phyloP scores from a whole-genome alignment of 768 basidiomycete genomes.

The Kwoniella sp. region DNA sequence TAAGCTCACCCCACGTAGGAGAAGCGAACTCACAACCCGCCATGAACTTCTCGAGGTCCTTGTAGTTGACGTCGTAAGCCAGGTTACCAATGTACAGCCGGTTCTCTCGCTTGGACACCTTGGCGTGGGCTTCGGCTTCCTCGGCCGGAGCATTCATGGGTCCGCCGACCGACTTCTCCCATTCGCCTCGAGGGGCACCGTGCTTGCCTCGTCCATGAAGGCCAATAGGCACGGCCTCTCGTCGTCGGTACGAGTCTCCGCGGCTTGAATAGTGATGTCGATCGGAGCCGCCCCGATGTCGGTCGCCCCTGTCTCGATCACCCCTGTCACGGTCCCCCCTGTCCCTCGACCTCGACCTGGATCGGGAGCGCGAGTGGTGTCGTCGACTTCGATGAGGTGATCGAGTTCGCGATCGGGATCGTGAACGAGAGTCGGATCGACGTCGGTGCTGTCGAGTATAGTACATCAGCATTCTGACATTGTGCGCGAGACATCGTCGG shows the following conservation, averaged over 20 bases:
- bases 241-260: background rate
- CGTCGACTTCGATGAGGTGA: conserved; percentile 25
- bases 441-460: conserved; percentile 21
- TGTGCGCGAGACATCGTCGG: background rate
- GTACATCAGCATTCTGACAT: background rate
- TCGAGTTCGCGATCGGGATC: conserved; percentile 48
- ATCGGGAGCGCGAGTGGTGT: conserved; percentile 55
- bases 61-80: conserved; percentile 97
- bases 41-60: conserved; percentile 99
- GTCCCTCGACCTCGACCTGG: conserved; percentile 60
- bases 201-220: background rate
- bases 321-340: conserved; percentile 12
- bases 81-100: conserved; percentile 98
- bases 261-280: conserved; percentile 1
- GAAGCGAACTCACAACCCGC: conserved; percentile 67
- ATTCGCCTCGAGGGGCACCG: conserved; percentile 1
- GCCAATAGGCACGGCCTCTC: background rate
- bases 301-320: conserved; percentile 20
- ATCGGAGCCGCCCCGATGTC: conserved; percentile 53
- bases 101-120: conserved; percentile 95
- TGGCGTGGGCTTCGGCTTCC: conserved; percentile 91
- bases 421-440: conserved; percentile 58
- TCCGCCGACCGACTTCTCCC: conserved; percentile 31
- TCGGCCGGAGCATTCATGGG: conserved; percentile 56
- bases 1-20: no score